Base-by-base conservation (phyloP, 345 rosid species). In the Luvunga scandens region DNA sequence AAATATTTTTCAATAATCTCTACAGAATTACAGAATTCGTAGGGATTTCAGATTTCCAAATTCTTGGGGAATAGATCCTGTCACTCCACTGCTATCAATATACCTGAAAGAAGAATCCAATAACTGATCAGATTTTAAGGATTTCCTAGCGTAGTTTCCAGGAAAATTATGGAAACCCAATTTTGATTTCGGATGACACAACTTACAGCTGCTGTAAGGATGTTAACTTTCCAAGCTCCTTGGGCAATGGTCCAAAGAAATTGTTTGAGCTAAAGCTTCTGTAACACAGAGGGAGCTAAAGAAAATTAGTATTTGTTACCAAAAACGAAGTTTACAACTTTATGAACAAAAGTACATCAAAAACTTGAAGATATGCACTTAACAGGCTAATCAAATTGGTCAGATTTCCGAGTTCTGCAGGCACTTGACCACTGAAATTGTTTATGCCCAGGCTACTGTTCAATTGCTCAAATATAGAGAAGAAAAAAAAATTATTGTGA, bases 201-300 rank as follows among this genome's bases (percentile, higher is more conserved):
- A 78, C 89, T 84, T 82, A 90, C 93, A 90, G 84, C 72, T 90
- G 85, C 75, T 80, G 72, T 63, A 90, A 80, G 42, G 90, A 80
- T 60, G 82, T 81, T 84, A 90, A 80, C 28, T 76, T 84, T 63
- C 93, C 93, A 4, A 88, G 85, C 42, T 83, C 78, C 67, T 50
- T 73, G 24, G 93, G 93, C 55, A 90, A 78, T 19, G 80, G 78
- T 69, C 93, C 90, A 24, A 57, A 9, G 84, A 90, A 84, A 75
- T 86, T 88, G 81, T 88, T 90, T 9, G 91, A 88, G 81, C 93
- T 84, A 78, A 90, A 85, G 73, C 91, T 85, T 74, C 93, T 90
- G 85, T 24, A 33, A 78, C 36, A 76, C 12, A 69, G 19, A 72
- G 71, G 36, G 48, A 59, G 34, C 10, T n/a, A 9, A 64, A 63